Conservation (phyloP, 305 asterid genomes). For the Fraxinus latifolia region DNA sequence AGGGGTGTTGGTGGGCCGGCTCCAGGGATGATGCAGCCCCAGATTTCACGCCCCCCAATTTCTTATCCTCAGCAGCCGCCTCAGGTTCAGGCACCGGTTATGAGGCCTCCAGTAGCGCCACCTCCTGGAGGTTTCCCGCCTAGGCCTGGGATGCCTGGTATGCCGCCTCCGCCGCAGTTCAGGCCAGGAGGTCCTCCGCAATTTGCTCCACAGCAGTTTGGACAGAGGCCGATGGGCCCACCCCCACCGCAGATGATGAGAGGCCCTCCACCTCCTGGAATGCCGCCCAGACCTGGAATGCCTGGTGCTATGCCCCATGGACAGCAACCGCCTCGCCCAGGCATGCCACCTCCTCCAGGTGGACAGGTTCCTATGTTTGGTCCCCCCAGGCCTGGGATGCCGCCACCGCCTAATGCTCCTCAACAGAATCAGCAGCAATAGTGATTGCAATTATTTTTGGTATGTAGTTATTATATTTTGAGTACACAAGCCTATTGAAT, state of each 20-base stretch:
- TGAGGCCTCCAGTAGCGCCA: slow-evolving; percentile 54
- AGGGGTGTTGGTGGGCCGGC: slow-evolving; percentile 92
- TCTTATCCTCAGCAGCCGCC: slow-evolving; percentile 56
- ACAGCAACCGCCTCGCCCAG: slow-evolving; percentile 65
- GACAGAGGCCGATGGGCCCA: slow-evolving; percentile 61
- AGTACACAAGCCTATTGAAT: neutral
- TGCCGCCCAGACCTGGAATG: slow-evolving; percentile 74
- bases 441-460: neutral
- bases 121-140: slow-evolving; percentile 40
- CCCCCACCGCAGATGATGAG: slow-evolving; percentile 82
- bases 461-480: neutral
- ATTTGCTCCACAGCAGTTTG: slow-evolving; percentile 44
- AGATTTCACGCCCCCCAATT: slow-evolving; percentile 76
- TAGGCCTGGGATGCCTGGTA: slow-evolving; percentile 50
- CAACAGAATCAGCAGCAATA: neutral
- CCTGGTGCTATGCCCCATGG: slow-evolving; percentile 62
- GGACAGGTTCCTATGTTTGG: slow-evolving; percentile 55
- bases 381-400: slow-evolving; percentile 10
- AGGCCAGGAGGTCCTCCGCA: slow-evolving; percentile 38
- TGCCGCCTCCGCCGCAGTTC: slow-evolving; percentile 73
- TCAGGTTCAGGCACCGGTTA: slow-evolving; percentile 24
- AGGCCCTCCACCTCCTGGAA: slow-evolving; percentile 74
- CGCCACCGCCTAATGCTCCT: slow-evolving; percentile 2
- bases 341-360: slow-evolving; percentile 77
- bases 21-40: slow-evolving; percentile 98